Evolutionary conservation across 495 filamentous ascomycete genomes (phyloP).

Genomic region (Hapsidospora chrysogenum): DNA sequence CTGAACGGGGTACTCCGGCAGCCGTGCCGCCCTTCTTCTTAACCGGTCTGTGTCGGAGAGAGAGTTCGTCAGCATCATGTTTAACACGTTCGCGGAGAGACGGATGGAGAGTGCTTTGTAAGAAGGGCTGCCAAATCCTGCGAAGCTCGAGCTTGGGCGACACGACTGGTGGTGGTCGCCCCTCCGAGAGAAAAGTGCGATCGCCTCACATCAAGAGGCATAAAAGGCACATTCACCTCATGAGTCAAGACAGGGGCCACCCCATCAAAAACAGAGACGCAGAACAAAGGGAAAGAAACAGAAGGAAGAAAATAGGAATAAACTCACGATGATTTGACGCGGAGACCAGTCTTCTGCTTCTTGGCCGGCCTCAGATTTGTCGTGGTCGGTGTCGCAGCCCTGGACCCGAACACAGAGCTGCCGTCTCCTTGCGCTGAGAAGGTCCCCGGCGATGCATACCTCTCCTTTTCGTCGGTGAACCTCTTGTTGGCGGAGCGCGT

Average conservation of each 20-base stretch:
- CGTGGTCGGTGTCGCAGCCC: constrained; percentile 38
- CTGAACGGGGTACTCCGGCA: constrained; percentile 32
- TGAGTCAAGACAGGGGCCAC: background rate
- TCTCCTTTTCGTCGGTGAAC: constrained; percentile 4
- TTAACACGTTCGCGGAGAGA: no score
- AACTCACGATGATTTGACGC: constrained; percentile 58
- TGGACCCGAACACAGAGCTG: constrained; percentile 29
- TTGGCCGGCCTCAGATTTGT: constrained; percentile 34
- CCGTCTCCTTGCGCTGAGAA: no score
- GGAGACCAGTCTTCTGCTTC: constrained; percentile 36
- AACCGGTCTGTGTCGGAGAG: constrained; percentile 23
- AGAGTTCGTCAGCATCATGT: no score
- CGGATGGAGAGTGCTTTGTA: no score
- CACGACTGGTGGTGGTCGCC: background rate
- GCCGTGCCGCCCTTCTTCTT: constrained; percentile 36
- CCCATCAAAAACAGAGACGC: background rate
- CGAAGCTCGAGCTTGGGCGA: background rate
- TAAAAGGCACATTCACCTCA: background rate
- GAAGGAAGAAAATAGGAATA: constrained; percentile 3
- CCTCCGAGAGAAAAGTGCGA: background rate
- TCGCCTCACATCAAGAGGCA: background rate
- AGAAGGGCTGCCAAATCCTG: background rate
- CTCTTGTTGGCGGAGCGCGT: constrained; percentile 21
- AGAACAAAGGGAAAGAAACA: constrained; percentile 4
- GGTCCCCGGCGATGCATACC: no score